Evolutionary conservation across 441 rosid species (phyloP).

Genomic region (Adansonia rubrostipa): DNA sequence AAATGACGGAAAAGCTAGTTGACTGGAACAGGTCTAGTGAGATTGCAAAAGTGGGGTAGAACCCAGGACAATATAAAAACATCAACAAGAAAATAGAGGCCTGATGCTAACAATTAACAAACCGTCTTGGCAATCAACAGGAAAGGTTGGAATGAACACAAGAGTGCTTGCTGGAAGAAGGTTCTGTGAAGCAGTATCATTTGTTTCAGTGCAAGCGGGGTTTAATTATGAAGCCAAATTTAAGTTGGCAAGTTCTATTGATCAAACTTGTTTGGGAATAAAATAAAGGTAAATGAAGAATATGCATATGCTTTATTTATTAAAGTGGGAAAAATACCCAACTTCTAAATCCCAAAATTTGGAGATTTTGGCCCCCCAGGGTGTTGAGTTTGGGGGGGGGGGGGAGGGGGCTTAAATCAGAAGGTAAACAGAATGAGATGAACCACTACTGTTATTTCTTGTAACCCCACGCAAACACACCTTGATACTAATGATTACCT

Average conservation of each 20-base stretch:
- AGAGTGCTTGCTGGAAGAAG: not conserved
- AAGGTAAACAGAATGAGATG: not conserved
- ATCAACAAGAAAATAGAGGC: not conserved
- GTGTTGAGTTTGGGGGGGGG: not conserved
- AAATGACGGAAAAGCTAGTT: not conserved
- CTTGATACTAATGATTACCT: no score
- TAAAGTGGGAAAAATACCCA: not conserved
- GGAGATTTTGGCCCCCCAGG: not conserved
- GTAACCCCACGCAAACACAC: not conserved
- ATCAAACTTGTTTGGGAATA: not conserved
- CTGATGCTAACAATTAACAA: not conserved
- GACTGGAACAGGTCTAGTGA: not conserved
- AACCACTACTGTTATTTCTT: not conserved
- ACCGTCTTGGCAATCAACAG: not conserved
- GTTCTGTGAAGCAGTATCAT: not conserved
- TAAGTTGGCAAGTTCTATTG: not conserved
- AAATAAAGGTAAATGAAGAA: not conserved
- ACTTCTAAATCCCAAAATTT: not conserved
- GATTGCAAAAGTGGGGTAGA: not conserved
- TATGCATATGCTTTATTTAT: not conserved
- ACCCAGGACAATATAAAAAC: not conserved
- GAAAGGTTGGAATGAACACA: not conserved
- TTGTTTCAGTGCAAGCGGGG: not conserved
- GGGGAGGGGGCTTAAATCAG: not conserved
- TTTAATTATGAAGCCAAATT: not conserved